Evolutionary conservation across 1,139 yeast genomes (phyloP).

Genomic region (Pneumocystis wakefieldiae): DNA sequence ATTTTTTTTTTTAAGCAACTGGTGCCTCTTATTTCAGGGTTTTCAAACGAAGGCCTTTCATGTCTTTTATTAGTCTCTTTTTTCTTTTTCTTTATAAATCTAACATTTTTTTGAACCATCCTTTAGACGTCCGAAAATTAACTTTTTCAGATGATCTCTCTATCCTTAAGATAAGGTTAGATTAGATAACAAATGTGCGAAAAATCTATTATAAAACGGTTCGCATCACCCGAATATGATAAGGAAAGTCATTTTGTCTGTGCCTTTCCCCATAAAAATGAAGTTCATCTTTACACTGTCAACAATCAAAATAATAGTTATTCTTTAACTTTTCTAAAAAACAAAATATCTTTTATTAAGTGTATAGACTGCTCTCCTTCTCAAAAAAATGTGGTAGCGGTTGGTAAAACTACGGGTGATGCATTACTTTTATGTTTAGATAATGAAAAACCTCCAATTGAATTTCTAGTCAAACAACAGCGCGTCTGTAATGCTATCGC

Average conservation of each 20-base stretch:
- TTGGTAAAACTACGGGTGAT: not conserved
- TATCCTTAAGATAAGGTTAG: not conserved
- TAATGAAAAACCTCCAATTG: slow-evolving; percentile 3
- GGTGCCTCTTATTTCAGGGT: slow-evolving; percentile 27
- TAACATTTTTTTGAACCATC: not conserved
- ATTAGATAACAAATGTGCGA: not conserved
- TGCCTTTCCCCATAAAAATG: not conserved
- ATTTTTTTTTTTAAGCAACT: slow-evolving; percentile 42
- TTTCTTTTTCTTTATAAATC: not conserved
- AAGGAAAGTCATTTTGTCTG: not conserved
- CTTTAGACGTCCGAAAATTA: not conserved
- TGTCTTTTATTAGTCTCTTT: not conserved
- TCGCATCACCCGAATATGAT: not conserved
- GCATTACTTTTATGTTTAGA: not conserved
- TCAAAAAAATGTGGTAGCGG: not conserved
- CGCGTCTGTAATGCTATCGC: slow-evolving; percentile 65
- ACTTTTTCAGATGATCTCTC: not conserved
- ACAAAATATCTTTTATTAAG: not conserved
- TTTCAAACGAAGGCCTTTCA: not conserved
- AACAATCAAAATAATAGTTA: not conserved
- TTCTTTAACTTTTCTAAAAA: not conserved
- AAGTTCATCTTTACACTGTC: not conserved
- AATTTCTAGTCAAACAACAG: slow-evolving; percentile 28
- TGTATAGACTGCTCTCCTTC: not conserved
- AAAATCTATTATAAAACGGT: not conserved